Conservation (phyloP, 345 rosid genomes). For the Erucastrum elatum region DNA sequence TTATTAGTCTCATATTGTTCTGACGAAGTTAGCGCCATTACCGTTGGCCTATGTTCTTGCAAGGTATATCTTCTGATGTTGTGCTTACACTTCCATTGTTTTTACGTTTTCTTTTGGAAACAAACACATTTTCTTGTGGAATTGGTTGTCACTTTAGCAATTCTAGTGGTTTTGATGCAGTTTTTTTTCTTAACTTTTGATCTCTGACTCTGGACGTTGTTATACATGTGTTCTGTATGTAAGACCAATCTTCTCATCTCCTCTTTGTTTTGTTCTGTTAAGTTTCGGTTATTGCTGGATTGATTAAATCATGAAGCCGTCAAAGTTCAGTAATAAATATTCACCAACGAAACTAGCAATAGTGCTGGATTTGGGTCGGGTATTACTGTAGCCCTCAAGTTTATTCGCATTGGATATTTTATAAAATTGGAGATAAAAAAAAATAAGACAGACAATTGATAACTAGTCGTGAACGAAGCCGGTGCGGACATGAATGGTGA, state of each 20-base stretch:
- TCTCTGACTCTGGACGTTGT: conserved; percentile 12
- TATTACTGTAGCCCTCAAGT: background rate
- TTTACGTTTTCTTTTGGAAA: background rate
- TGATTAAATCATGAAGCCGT: background rate
- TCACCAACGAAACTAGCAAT: background rate
- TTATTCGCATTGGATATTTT: background rate
- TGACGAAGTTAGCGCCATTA: conserved; percentile 30
- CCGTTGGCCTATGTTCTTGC: conserved; percentile 33
- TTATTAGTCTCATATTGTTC: conserved; percentile 22
- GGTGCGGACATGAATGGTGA: background rate
- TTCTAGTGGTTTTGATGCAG: conserved; percentile 34
- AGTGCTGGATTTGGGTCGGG: background rate
- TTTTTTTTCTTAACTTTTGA: background rate
- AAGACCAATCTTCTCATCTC: conserved; percentile 28
- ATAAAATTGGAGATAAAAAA: background rate
- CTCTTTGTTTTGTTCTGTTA: background rate
- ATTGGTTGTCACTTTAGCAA: conserved; percentile 34
- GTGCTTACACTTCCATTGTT: conserved; percentile 28
- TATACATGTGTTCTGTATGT: conserved; percentile 25
- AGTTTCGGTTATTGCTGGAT: background rate
- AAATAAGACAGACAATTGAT: background rate
- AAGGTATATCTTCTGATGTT: conserved; percentile 42
- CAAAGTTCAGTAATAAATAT: background rate
- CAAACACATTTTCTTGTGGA: conserved; percentile 30
- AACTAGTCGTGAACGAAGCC: background rate